Percentiles rank a stretch among this genome's conserved stretches.
Conservation (phyloP, 805 yeast genomes). For the Ascoidea asiatica region DNA sequence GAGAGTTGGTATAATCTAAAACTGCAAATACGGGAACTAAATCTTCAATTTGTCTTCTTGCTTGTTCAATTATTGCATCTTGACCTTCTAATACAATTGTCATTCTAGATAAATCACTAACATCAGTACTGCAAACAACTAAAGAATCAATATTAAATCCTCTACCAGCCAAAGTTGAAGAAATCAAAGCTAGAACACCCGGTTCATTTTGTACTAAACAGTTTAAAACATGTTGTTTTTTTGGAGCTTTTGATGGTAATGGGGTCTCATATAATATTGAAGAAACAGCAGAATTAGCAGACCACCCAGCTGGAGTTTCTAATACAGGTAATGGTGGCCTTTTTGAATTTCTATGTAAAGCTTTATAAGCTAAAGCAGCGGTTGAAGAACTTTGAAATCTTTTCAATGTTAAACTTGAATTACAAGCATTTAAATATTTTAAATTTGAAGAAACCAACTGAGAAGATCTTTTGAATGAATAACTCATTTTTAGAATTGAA, state of each 20-base stretch:
- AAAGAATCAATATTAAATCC: constrained; percentile 97
- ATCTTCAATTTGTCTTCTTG: constrained; percentile 95
- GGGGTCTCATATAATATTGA: constrained; percentile 91
- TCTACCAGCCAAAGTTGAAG: constrained; percentile 94
- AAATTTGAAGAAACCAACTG: too few species aligned
- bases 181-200: constrained; percentile 86
- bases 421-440: too few species aligned
- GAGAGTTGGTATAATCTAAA: constrained; percentile 80
- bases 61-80: constrained; percentile 95
- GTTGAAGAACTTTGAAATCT: too few species aligned
- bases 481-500: too few species aligned
- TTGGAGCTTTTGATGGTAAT: constrained; percentile 36
- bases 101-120: constrained; percentile 90
- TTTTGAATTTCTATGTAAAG: constrained; percentile 71
- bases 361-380: constrained; percentile 89
- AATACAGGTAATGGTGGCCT: constrained; percentile 88
- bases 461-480: too few species aligned
- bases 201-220: constrained; percentile 98
- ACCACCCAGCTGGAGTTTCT: constrained; percentile 90
- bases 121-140: constrained; percentile 94
- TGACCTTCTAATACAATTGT: constrained; percentile 90
- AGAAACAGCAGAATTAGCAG: constrained; percentile 95
- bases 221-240: constrained; percentile 81
- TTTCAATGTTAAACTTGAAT: too few species aligned
- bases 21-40: constrained; percentile 98